A percentile compares a stretch with the other conserved stretches of the same genome.
These are phyloP conservation scores for Xerocomellus amylosporus DNA, from an alignment of 768 basidiomycete genomes.

Conservation along the genomic window DNA sequence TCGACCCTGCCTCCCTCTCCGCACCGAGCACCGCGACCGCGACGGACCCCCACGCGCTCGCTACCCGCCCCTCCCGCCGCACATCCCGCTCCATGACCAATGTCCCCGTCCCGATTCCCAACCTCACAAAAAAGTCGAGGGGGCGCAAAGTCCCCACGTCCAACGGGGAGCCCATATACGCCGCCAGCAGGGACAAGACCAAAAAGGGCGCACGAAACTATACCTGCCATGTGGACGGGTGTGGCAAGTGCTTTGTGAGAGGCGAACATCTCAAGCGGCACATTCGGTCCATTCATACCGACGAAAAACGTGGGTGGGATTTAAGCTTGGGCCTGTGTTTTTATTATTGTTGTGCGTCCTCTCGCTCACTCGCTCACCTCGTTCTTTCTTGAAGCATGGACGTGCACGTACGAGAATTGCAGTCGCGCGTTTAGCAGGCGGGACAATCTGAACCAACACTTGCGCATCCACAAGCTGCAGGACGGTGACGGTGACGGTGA, in stretches of 20 bases:
- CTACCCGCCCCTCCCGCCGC: slow-evolving; percentile 22
- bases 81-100: slow-evolving; percentile 23
- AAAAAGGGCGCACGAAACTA: slow-evolving; percentile 46
- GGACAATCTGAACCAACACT: slow-evolving; percentile 78
- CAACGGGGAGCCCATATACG: slow-evolving; percentile 19
- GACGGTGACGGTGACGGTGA: slow-evolving; percentile 3
- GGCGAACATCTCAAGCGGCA: slow-evolving; percentile 83
- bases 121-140: slow-evolving; percentile 48
- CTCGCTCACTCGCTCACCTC: neutral
- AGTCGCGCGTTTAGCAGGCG: slow-evolving; percentile 67
- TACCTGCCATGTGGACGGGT: slow-evolving; percentile 66
- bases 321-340: neutral
- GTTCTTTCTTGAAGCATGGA: slow-evolving; percentile 23
- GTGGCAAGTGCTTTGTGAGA: slow-evolving; percentile 76
- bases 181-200: slow-evolving; percentile 31
- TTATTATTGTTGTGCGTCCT: too few relatives aligned
- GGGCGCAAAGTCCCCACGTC: slow-evolving; percentile 49
- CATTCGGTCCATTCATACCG: slow-evolving; percentile 74
- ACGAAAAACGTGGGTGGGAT: slow-evolving; percentile 72
- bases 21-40: neutral
- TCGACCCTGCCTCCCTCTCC: slow-evolving; percentile 13
- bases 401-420: slow-evolving; percentile 60
- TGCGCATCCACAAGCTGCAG: slow-evolving; percentile 51
- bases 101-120: slow-evolving; percentile 46
- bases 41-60: neutral